Base-by-base conservation (phyloP, 345 rosid species). In the Eucalyptus sp. region DNA sequence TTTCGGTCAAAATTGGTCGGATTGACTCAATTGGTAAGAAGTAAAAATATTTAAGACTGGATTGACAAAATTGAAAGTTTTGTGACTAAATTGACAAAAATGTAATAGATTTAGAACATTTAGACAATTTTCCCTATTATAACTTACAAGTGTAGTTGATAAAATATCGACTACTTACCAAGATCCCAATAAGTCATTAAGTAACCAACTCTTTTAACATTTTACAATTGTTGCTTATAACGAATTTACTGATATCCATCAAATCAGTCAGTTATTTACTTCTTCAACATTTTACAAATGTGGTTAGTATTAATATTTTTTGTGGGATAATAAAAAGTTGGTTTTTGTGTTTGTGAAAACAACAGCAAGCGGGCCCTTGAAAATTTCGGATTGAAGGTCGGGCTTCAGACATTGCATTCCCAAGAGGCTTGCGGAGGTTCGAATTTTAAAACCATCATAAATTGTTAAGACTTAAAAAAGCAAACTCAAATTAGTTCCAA, bases 1-100 rank as follows among this genome's bases (percentile, higher is more conserved):
- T 52, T 52, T 18, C 0, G 1, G 10, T 7, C 0, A 52, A 52
- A 18, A 52, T 18, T 52, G 0, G 3, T 18, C 0, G 4, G 10
- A 52, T 18, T 7, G 24, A 52, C 56, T 52, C 8, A 52, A 52
- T 18, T 52, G 56, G 2, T 0, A 52, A 52, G 4, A 52, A 7
- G 1, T 52, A 18, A 52, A 18, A 52, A 52, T 52, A 52, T 52
- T 52, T 18, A 7, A 1, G 24, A 52, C 1, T 52, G 1, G 3
- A 52, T 52, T 18, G 1, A 1, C 56, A 52, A 52, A 52, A 18
- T 52, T 52, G 10, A 52, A 52, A 18, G 1, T 52, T 52, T 52
- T 52, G 8, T 52, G 4, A 18, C 0, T 52, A 0, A 52, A 52
- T 52, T 52, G 2, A 52, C 24, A 18, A 52, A 52, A 52, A 3